Conservation (phyloP, 371 early-diverging fungal species). For the Batrachochytrium dendrobatidis region DNA sequence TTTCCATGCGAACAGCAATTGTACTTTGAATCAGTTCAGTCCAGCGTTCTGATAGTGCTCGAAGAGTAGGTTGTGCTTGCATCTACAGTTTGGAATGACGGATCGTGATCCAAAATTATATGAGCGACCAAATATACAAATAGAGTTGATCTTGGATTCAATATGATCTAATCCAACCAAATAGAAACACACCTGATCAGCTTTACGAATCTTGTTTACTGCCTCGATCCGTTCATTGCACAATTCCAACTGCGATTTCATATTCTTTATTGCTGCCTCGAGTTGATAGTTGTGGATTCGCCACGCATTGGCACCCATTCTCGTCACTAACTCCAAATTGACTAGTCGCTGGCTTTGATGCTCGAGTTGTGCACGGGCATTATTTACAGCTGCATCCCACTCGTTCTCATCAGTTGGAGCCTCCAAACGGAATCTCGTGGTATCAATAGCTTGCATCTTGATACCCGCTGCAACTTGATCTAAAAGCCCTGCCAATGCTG, state of each 20-base stretch:
- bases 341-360: constrained; percentile 70
- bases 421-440: constrained; percentile 24
- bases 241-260: constrained; percentile 45
- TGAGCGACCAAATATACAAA: not conserved
- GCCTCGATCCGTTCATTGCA: constrained; percentile 44
- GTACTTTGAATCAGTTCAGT: constrained; percentile 45
- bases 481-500: not conserved
- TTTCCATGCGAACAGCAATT: not conserved
- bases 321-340: constrained; percentile 73
- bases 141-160: not conserved
- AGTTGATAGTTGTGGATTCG: constrained; percentile 72
- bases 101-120: not conserved
- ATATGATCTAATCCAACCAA: not conserved
- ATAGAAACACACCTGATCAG: constrained; percentile 51
- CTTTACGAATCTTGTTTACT: constrained; percentile 61
- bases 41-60: constrained; percentile 53
- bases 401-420: constrained; percentile 27
- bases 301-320: constrained; percentile 82
- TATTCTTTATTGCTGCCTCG: constrained; percentile 43
- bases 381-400: constrained; percentile 65
- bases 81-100: constrained; percentile 20
- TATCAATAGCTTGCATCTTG: constrained; percentile 18
- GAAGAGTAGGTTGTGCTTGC: constrained; percentile 46
- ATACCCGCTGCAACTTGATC: not conserved
- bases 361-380: constrained; percentile 77